phyloP scores from a whole-genome alignment of 2,329 filamentous ascomycete genomes.

The Fusarium sulawesiense region DNA sequence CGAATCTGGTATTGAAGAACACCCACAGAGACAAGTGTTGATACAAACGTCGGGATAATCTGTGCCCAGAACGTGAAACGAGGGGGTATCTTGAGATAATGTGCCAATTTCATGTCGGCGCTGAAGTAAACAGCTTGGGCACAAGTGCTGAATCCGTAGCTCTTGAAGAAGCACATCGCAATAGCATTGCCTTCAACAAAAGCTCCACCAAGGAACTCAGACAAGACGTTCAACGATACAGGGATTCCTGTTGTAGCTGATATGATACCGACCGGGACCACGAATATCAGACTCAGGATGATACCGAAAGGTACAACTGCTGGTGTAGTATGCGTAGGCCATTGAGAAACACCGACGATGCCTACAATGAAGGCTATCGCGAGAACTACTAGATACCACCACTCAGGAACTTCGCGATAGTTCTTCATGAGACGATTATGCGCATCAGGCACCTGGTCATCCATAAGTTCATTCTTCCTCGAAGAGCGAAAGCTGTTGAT shows the following conservation, averaged over 20 bases:
- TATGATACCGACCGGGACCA: conserved; percentile 59
- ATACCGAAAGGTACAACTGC: conserved; percentile 59
- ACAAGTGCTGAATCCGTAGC: conserved; percentile 52
- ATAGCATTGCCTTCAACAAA: conserved; percentile 57
- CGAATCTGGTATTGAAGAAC: conserved; percentile 54
- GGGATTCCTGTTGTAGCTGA: conserved; percentile 56
- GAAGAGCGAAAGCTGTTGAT: conserved; percentile 43
- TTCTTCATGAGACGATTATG: conserved; percentile 60
- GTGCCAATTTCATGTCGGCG: conserved; percentile 52
- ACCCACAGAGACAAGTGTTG: conserved; percentile 50
- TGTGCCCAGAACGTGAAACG: conserved; percentile 52
- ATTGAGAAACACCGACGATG: conserved; percentile 51
- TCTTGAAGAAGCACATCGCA: conserved; percentile 62
- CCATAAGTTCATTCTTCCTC: conserved; percentile 39
- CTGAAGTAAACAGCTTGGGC: conserved; percentile 53
- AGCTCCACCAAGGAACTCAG: conserved; percentile 61
- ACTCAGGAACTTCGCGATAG: conserved; percentile 61
- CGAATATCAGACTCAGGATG: conserved; percentile 55
- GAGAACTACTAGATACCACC: conserved; percentile 57
- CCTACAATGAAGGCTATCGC: conserved; percentile 50
- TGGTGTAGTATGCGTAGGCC: conserved; percentile 57
- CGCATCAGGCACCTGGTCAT: conserved; percentile 49
- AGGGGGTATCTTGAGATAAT: conserved; percentile 60
- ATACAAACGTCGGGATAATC: conserved; percentile 51
- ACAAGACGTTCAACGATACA: conserved; percentile 58